Evolutionary conservation across 1,139 yeast species (phyloP).

Genomic region (Yamadazyma membranifaciens): DNA sequence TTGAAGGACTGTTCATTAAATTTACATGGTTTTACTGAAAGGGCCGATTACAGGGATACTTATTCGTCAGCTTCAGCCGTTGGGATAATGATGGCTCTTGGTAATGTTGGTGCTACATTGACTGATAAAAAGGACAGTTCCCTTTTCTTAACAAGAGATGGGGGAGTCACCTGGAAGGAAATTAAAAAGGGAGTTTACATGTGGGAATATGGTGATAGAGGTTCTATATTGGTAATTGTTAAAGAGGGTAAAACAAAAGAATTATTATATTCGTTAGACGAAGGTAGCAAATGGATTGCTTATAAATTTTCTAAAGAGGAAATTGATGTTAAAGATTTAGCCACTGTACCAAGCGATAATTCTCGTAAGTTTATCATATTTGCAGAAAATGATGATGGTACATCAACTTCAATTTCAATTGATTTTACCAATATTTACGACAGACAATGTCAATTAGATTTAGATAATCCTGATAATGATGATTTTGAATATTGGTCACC

Average conservation of each 20-base stretch:
- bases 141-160: conserved; percentile 80
- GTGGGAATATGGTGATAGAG: conserved; percentile 98
- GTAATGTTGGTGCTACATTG: conserved; percentile 78
- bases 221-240: conserved; percentile 77
- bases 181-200: conserved; percentile 67
- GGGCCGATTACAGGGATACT: conserved; percentile 80
- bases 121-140: conserved; percentile 49
- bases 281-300: conserved; percentile 75
- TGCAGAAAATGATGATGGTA: conserved; percentile 15
- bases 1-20: conserved; percentile 71
- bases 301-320: conserved; percentile 60
- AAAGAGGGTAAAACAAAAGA: conserved; percentile 56
- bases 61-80: conserved; percentile 86
- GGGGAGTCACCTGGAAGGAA: conserved; percentile 88
- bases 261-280: conserved; percentile 69
- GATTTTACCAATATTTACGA: conserved; percentile 68
- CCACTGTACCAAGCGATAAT: conserved; percentile 90
- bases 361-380: conserved; percentile 62
- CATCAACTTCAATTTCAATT: conserved; percentile 43
- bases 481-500: conserved; percentile 90
- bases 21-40: conserved; percentile 88
- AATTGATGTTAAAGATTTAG: conserved; percentile 65
- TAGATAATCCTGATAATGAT: conserved; percentile 54
- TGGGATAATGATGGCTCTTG: conserved; percentile 83
- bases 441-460: conserved; percentile 70